Base-by-base conservation (phyloP, 2,329 filamentous ascomycete species). In the Neopestalotiopsis clavispora region DNA sequence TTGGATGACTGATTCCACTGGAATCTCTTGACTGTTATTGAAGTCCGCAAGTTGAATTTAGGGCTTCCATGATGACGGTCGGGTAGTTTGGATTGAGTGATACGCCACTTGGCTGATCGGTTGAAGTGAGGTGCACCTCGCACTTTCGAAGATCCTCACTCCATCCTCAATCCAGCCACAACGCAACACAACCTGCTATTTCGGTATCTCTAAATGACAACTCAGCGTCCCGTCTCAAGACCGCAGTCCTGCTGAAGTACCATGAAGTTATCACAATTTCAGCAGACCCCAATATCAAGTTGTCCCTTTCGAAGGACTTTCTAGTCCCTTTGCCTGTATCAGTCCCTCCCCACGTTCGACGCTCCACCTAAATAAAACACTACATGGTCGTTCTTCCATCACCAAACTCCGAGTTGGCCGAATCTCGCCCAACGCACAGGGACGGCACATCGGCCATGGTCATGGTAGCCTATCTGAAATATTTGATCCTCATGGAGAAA, bases 61-160 rank as follows among this genome's bases (percentile, higher is more conserved):
- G 59, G 59, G n/a, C 20, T 30, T n/a, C 12, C 20, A 10, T n/a
- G 59, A 20, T 20, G 28, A 20, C 12, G 20, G 40, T 52, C 62
- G 62, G 62, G 23, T 65, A 12, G 30, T 49, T 65, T 7, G 38
- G 42, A 65, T 49, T 52, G 62, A 65, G 62, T 65, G 62, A 65
- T 32, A 65, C 62, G 62, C 62, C 62, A 65, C 62, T 28, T 28
- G 34, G 42, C 40, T 65, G 62, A 65, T 65, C 40, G 23, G 60
- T 40, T 7, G 17, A 62, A 32, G 62, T 65, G 40, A 65, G 62
- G 62, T 65, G 62, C 62, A 65, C 59, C 45, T 38, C 62, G 13
- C 45, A 13, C 42, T 34, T 49, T 49, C 61, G 38, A 64, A n/a
- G 20, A 64, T 64, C 38, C 20, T 32, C 10, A 10, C 17, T 38